Conservation (phyloP, 352 stramenopile genomes). For the Phytophthora cryptogea region DNA sequence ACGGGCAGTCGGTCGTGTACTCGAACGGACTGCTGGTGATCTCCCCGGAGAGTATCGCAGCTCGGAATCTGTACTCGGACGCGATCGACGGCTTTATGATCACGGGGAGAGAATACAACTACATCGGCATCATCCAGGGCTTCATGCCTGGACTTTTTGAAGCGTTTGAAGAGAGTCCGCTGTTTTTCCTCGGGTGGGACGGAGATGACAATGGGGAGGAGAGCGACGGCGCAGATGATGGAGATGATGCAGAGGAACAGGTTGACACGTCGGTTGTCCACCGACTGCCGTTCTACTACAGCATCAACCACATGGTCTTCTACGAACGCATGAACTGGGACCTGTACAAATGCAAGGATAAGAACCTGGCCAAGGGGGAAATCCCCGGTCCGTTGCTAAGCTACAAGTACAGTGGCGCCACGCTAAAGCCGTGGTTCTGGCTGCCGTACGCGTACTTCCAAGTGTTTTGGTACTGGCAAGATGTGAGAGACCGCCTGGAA, state of each 20-base stretch:
- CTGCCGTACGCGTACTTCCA: conserved; percentile 83
- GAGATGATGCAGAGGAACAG: conserved; percentile 27
- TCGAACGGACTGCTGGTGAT: conserved; percentile 84
- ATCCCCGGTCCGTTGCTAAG: conserved; percentile 77
- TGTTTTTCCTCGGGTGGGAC: conserved; percentile 67
- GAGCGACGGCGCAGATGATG: conserved; percentile 36
- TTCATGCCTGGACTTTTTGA: conserved; percentile 84
- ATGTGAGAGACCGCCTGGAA: conserved; percentile 54
- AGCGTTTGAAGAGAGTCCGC: conserved; percentile 76
- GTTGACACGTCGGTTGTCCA: conserved; percentile 59
- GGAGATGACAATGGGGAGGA: conserved; percentile 40
- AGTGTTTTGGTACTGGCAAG: conserved; percentile 84
- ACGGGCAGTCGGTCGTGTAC: conserved; percentile 82
- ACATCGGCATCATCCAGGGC: conserved; percentile 80
- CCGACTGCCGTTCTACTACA: conserved; percentile 84
- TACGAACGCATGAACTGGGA: conserved; percentile 90
- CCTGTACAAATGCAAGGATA: conserved; percentile 84
- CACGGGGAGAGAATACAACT: conserved; percentile 80
- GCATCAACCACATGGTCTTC: conserved; percentile 90
- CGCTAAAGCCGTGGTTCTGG: conserved; percentile 84
- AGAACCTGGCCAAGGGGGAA: conserved; percentile 51
- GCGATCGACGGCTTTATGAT: conserved; percentile 87
- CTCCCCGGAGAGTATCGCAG: conserved; percentile 66
- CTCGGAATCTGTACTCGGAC: conserved; percentile 79
- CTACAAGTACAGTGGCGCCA: conserved; percentile 81